Percentiles rank a stretch among this genome's conserved stretches.
Evolutionary conservation across 768 basidiomycete species (phyloP).

Genomic region (Kwoniella sp.): DNA sequence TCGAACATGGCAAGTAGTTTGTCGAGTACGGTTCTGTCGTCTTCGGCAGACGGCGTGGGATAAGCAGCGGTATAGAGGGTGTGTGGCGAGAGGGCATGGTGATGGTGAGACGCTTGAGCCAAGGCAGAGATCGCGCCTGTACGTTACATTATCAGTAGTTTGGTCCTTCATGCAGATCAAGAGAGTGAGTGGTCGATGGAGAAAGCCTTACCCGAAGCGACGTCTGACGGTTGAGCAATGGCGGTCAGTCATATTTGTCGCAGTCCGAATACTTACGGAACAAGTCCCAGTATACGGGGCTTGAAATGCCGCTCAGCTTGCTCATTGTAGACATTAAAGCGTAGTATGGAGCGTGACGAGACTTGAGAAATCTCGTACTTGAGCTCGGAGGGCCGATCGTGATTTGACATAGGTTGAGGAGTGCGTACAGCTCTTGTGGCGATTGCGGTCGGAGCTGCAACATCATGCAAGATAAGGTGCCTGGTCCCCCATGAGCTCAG

Average conservation of each 20-base stretch:
- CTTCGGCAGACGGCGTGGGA: slow-evolving; percentile 2
- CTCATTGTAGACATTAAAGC: slow-evolving; percentile 38
- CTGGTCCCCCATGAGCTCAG: not conserved
- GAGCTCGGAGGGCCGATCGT: slow-evolving; percentile 19
- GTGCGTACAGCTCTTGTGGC: slow-evolving; percentile 27
- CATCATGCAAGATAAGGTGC: not conserved
- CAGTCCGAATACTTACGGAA: slow-evolving; percentile 25
- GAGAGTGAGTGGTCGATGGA: not conserved
- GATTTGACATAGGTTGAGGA: slow-evolving; percentile 35
- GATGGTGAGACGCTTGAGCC: slow-evolving; percentile 1
- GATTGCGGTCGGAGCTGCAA: slow-evolving; percentile 38
- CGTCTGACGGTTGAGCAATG: slow-evolving; percentile 9
- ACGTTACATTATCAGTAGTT: not conserved
- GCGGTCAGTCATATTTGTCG: slow-evolving; percentile 1
- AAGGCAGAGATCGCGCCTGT: slow-evolving; percentile 11
- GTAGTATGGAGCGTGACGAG: slow-evolving; percentile 39
- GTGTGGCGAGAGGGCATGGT: not conserved
- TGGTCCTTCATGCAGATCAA: not conserved
- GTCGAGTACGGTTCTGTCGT: slow-evolving; percentile 19
- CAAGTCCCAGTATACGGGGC: slow-evolving; percentile 42
- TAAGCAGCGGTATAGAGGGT: not conserved
- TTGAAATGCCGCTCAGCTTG: slow-evolving; percentile 27
- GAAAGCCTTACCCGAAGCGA: slow-evolving; percentile 14
- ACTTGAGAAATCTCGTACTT: slow-evolving; percentile 38
- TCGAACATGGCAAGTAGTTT: slow-evolving; percentile 19